Conservation (phyloP, 108 stramenopile genomes). For the Seminavis robusta region DNA sequence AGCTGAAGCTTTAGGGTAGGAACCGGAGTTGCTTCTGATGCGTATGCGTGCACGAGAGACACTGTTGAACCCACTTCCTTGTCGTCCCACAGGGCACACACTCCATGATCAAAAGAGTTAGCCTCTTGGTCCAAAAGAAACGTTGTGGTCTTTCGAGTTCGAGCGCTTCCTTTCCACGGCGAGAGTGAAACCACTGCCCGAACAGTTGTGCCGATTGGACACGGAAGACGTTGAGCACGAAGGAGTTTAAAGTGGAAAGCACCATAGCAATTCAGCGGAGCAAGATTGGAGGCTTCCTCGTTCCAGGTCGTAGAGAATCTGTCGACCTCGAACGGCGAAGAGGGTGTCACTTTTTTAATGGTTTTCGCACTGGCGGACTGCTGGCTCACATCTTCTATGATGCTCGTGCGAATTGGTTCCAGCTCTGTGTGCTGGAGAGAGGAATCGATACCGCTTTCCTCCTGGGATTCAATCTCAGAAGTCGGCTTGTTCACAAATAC, state of each 20-base stretch:
- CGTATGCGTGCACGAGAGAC: constrained; percentile 82
- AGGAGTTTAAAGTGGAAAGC: constrained; percentile 73
- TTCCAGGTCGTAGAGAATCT: no score
- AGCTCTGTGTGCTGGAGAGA: no score
- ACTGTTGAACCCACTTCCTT: constrained; percentile 24
- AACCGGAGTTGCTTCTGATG: constrained; percentile 67
- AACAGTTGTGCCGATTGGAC: constrained; percentile 53
- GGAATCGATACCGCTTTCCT: no score
- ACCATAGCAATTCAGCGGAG: constrained; percentile 72
- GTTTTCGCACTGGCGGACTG: no score
- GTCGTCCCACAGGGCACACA: constrained; percentile 66
- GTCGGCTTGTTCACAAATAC: no score
- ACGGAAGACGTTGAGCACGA: constrained; percentile 69
- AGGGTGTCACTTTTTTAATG: no score
- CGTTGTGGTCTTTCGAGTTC: constrained; percentile 30
- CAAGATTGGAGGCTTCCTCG: no score
- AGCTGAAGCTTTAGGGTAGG: constrained; percentile 66
- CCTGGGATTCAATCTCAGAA: no score
- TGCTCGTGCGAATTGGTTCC: no score
- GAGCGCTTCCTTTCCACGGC: constrained; percentile 78
- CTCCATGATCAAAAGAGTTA: constrained; percentile 40
- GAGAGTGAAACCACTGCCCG: constrained; percentile 50
- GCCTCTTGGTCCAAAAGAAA: constrained; percentile 16
- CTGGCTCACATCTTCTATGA: no score
- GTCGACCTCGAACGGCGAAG: no score